These are phyloP conservation scores for Bruguiera hainesii DNA, from an alignment of 441 rosid genomes.

Conservation along the genomic window DNA sequence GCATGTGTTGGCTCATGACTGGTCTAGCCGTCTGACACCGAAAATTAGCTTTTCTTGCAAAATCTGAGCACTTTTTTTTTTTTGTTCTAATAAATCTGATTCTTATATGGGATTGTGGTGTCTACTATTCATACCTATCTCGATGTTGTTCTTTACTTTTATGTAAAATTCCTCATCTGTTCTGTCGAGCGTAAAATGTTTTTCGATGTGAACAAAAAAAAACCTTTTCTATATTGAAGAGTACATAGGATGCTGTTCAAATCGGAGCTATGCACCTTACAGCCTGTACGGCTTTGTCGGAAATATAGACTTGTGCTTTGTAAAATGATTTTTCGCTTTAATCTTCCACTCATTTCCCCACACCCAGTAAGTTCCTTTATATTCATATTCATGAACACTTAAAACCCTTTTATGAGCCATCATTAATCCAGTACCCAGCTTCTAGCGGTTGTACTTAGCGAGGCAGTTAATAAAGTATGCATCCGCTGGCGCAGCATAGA, in stretches of 20 bases:
- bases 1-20: background rate
- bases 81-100: constrained; percentile 19
- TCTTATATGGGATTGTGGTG: constrained; percentile 8
- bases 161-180: background rate
- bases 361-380: background rate
- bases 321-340: background rate
- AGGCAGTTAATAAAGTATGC: too few relatives aligned
- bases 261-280: constrained; percentile 38
- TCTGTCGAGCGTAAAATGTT: background rate
- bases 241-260: constrained; percentile 65
- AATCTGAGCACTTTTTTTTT: background rate
- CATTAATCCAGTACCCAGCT: background rate
- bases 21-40: constrained; percentile 11
- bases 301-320: background rate
- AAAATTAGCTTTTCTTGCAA: constrained; percentile 17
- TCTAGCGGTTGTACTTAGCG: too few relatives aligned
- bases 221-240: constrained; percentile 5
- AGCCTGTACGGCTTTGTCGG: constrained; percentile 44
- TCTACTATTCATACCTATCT: constrained; percentile 16
- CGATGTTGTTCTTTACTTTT: constrained; percentile 26
- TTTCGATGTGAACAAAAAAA: background rate
- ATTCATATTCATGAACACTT: background rate
- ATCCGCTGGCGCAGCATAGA: too few relatives aligned
- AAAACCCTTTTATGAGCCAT: background rate
- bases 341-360: background rate